Evolutionary conservation across 2,329 filamentous ascomycete genomes (phyloP).

Genomic region (Talaromyces sp.): DNA sequence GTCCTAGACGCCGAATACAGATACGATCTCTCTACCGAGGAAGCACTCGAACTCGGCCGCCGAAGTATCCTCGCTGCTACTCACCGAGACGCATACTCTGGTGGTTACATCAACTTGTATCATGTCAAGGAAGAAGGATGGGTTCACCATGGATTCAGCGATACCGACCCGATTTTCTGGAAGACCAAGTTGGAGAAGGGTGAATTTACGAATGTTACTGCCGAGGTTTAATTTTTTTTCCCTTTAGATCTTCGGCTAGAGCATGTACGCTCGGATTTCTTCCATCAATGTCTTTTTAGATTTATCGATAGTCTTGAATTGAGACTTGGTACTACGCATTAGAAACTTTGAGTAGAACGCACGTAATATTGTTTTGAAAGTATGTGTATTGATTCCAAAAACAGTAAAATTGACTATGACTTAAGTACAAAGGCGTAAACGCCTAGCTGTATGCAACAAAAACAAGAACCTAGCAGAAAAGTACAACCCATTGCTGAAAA

Average conservation of each 20-base stretch:
- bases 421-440: slow-evolving; percentile 5
- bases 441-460: slow-evolving; percentile 18
- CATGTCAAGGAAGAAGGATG: slow-evolving; percentile 98
- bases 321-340: neutral
- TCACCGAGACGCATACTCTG: slow-evolving; percentile 96
- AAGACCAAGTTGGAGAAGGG: slow-evolving; percentile 98
- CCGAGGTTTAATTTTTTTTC: slow-evolving; percentile 52
- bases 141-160: slow-evolving; percentile 97
- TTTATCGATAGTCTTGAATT: neutral
- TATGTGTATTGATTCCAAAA: neutral
- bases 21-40: slow-evolving; percentile 83
- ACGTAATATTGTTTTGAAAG: too few relatives aligned
- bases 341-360: neutral
- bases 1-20: slow-evolving; percentile 93
- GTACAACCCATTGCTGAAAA: neutral
- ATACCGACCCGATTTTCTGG: slow-evolving; percentile 99
- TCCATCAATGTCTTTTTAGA: slow-evolving; percentile 9
- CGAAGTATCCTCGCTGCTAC: slow-evolving; percentile 94
- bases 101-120: slow-evolving; percentile 97
- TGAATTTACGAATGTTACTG: slow-evolving; percentile 95
- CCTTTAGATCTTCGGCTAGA: neutral
- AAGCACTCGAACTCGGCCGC: slow-evolving; percentile 85
- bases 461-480: neutral
- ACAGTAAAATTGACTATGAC: neutral
- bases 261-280: neutral